Evolutionary conservation across 2,329 filamentous ascomycete species (phyloP), one percentile per base, ranked within the genome.

Genomic region (Alternaria triticina): DNA sequence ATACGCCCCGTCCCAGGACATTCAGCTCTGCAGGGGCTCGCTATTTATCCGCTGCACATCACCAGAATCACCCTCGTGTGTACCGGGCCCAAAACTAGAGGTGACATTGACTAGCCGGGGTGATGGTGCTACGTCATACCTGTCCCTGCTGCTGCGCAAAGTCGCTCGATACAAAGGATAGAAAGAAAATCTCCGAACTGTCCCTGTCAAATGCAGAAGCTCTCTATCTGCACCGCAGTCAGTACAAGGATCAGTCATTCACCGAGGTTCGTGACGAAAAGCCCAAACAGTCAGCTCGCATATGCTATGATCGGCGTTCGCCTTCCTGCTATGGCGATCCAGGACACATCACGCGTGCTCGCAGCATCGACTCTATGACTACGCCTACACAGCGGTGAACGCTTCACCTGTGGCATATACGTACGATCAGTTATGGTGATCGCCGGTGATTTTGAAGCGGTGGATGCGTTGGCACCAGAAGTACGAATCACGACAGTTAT

Each of bases 311-410:
- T 22, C 43, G 17, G 20, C 43, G 1, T 22, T 3, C 0, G n/a
- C 1, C 40, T 4, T 3, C 3, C 40, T 4, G 11, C 3, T 17
- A 6, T 3, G n/a, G 5, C 36, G 40, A 44, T 22, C 3, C 17
- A 44, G 0, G 2, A 44, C 43, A 45, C 43, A 45, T 45, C 20
- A 22, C 43, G 20, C 43, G 43, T 45, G 17, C n/a, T 22, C 43
- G 1, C 0, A 4, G 43, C 11, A 22, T 13, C 17, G 0, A 45
- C 43, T 2, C 0, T 45, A 22, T 1, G 36, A 40, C 36, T 40
- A 15, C n/a, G 36, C 36, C 36, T 17, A 2, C 20, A 1, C 12
- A 12, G 47, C 47, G n/a, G 47, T 51, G 47, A 51, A 13, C 6
- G 28, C 28, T 51, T 51, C 47, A n/a, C 47, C 6, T 20, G 20